Evolutionary conservation across 306 rosid genomes (phyloP).

Genomic region (Abrus precatorius): DNA sequence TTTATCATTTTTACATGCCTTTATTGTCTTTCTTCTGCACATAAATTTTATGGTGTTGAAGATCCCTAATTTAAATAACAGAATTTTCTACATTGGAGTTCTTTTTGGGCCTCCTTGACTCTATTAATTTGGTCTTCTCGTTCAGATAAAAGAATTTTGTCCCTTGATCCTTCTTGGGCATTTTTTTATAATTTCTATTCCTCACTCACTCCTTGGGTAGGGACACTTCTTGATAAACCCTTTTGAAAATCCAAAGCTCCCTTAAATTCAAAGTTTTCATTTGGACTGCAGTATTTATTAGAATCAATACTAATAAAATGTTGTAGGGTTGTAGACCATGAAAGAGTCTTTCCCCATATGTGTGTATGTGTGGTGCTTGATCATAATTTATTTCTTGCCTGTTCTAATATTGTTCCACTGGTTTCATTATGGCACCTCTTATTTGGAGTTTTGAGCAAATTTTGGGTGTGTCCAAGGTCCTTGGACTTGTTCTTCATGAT

Average conservation of each 20-base stretch:
- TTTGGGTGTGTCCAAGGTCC: background rate
- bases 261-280: background rate
- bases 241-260: background rate
- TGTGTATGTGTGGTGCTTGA: background rate
- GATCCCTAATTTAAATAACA: background rate
- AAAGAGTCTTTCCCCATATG: background rate
- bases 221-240: background rate
- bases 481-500: background rate
- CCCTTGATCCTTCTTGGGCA: background rate
- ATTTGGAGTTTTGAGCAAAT: background rate
- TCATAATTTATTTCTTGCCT: background rate
- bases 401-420: background rate
- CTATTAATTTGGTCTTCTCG: slow-evolving; percentile 9
- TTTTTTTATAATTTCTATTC: background rate
- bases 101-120: background rate
- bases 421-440: background rate
- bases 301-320: background rate
- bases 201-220: background rate
- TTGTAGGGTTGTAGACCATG: background rate
- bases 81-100: background rate
- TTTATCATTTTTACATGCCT: background rate
- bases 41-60: background rate
- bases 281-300: background rate
- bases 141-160: background rate
- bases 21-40: background rate